Percentiles rank a stretch among this genome's conserved stretches.
Conservation (phyloP, 208 protist genomes). For the Leishmania guyanensis region DNA sequence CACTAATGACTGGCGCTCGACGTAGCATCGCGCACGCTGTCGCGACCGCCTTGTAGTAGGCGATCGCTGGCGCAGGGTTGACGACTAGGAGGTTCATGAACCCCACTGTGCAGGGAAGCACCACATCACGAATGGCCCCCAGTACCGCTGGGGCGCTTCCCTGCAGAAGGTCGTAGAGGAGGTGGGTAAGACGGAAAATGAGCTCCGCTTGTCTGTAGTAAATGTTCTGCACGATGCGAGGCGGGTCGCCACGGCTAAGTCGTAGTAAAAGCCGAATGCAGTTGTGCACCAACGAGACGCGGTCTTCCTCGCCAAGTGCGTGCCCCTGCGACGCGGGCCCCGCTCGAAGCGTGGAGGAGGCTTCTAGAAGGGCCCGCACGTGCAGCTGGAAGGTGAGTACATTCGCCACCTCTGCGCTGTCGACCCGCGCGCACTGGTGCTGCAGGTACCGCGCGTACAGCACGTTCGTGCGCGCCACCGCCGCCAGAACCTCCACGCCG, state of each 20-base stretch:
- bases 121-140: slow-evolving; percentile 21
- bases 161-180: slow-evolving; percentile 54
- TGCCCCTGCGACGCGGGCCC: not conserved
- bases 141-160: slow-evolving; percentile 39
- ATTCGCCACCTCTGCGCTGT: slow-evolving; percentile 29
- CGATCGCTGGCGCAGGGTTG: slow-evolving; percentile 33
- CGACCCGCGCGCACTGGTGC: slow-evolving; percentile 25
- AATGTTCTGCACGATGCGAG: slow-evolving; percentile 28
- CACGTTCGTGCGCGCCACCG: slow-evolving; percentile 37
- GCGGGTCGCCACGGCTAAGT: slow-evolving; percentile 40
- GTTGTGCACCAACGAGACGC: slow-evolving; percentile 27
- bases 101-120: slow-evolving; percentile 34
- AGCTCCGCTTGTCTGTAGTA: slow-evolving; percentile 60
- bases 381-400: slow-evolving; percentile 27
- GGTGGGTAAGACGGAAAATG: slow-evolving; percentile 56
- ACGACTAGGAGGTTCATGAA: slow-evolving; percentile 53
- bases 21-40: slow-evolving; percentile 61
- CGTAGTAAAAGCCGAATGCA: slow-evolving; percentile 32
- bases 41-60: slow-evolving; percentile 51
- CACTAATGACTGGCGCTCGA: slow-evolving; percentile 28
- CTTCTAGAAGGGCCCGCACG: slow-evolving; percentile 26
- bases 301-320: slow-evolving; percentile 26
- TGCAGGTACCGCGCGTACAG: slow-evolving; percentile 38
- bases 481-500: slow-evolving; percentile 38
- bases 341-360: not conserved